These are phyloP conservation scores for Suhomyces kunorum DNA, from an alignment of 1,139 yeast species.

Conservation along the genomic window DNA sequence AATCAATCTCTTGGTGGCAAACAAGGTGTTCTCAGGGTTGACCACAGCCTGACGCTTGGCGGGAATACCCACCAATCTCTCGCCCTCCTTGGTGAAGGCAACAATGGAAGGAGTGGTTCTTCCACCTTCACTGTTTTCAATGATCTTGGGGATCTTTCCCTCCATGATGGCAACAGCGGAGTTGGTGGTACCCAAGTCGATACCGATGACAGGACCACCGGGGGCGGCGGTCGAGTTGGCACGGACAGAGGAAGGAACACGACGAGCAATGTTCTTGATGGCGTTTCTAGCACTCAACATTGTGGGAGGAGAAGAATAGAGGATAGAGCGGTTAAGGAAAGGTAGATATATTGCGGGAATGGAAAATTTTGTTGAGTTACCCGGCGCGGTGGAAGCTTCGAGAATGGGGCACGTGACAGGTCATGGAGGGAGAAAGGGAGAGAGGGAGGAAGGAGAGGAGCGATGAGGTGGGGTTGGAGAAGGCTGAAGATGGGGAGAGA, in stretches of 20 bases:
- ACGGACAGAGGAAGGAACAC: conserved; percentile 49
- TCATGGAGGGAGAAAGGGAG: background rate
- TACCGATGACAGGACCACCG: conserved; percentile 89
- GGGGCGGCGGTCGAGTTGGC: conserved; percentile 54
- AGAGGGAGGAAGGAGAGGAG: background rate
- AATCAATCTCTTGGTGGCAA: conserved; percentile 97
- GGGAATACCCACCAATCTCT: conserved; percentile 95
- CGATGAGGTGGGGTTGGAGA: no score
- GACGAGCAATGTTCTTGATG: conserved; percentile 43
- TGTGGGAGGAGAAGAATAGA: conserved; percentile 9
- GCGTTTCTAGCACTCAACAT: conserved; percentile 53
- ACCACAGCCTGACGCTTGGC: conserved; percentile 99
- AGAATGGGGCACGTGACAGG: conserved; percentile 4
- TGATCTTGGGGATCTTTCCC: conserved; percentile 94
- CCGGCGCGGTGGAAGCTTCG: conserved; percentile 16
- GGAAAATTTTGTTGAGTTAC: conserved; percentile 20
- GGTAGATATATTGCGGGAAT: conserved; percentile 14
- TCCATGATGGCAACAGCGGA: conserved; percentile 99
- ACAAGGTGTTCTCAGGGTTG: conserved; percentile 95
- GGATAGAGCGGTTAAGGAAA: background rate
- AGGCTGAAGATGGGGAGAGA: no score
- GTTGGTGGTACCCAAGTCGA: conserved; percentile 98
- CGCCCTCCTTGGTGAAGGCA: conserved; percentile 92
- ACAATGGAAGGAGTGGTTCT: conserved; percentile 99
- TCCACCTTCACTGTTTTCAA: conserved; percentile 98